These are phyloP conservation scores for Microsporum ferrugineum DNA, from an alignment of 2,329 filamentous ascomycete species.

Conservation along the genomic window DNA sequence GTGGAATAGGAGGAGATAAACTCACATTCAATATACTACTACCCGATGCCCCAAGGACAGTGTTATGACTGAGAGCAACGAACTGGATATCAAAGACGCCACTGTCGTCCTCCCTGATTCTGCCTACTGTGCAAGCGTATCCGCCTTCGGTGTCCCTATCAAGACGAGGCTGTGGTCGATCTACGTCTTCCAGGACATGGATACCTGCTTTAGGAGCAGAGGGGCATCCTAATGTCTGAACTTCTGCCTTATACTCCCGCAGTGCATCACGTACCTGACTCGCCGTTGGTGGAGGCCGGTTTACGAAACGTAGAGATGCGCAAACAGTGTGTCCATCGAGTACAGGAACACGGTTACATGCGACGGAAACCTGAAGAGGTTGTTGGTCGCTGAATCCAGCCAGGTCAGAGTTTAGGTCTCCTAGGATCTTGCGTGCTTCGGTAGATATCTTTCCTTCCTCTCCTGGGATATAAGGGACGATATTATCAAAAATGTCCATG, in stretches of 20 bases:
- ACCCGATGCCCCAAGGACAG: conserved; percentile 90
- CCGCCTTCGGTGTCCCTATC: conserved; percentile 77
- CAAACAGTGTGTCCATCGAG: conserved; percentile 94
- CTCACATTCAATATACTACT: conserved; percentile 76
- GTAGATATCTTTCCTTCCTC: conserved; percentile 96
- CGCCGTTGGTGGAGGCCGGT: conserved; percentile 59
- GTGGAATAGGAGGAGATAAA: background rate
- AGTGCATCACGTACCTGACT: conserved; percentile 70
- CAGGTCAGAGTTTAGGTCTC: conserved; percentile 55
- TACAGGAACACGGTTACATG: conserved; percentile 90
- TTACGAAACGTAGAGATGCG: conserved; percentile 72
- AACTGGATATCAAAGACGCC: conserved; percentile 91
- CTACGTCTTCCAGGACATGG: conserved; percentile 75
- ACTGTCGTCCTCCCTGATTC: conserved; percentile 66
- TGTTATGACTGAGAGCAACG: conserved; percentile 81
- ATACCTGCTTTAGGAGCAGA: conserved; percentile 76
- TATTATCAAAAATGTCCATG: conserved; percentile 95
- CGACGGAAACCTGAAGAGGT: conserved; percentile 64
- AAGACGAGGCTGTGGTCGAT: conserved; percentile 80
- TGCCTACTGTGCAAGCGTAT: conserved; percentile 83
- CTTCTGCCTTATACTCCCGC: conserved; percentile 70
- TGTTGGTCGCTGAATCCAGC: conserved; percentile 68
- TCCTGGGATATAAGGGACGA: conserved; percentile 83
- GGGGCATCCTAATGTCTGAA: conserved; percentile 70
- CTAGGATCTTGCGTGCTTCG: conserved; percentile 90